A percentile compares a stretch with the other conserved stretches of the same genome.
phyloP scores from a whole-genome alignment of 2,329 filamentous ascomycete species.

The Zymoseptoria ardabiliae region DNA sequence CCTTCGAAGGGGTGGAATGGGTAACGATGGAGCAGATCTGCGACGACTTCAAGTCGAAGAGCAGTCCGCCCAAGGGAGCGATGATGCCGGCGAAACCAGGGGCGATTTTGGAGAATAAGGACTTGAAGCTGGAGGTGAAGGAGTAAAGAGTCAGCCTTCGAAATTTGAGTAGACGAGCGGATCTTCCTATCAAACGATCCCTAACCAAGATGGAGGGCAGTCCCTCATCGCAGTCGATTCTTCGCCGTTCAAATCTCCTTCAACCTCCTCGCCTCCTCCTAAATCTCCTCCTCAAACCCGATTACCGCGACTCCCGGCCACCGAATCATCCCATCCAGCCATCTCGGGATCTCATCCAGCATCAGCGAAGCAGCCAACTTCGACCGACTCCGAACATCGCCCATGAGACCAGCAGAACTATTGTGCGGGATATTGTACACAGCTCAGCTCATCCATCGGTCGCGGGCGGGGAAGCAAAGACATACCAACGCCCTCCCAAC shows the following conservation, averaged over 20 bases:
- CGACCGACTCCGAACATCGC: constrained; percentile 7
- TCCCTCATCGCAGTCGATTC: too few species aligned
- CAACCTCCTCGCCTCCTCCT: constrained; percentile 5
- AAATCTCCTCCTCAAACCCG: constrained; percentile 16
- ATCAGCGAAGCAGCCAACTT: constrained; percentile 8
- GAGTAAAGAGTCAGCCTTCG: too few species aligned
- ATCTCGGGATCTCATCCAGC: constrained; percentile 18
- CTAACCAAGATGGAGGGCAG: too few species aligned
- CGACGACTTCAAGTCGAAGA: constrained; percentile 65
- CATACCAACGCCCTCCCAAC: constrained; percentile 18
- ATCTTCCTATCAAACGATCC: too few species aligned
- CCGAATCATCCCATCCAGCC: constrained; percentile 18
- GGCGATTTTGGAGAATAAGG: constrained; percentile 43
- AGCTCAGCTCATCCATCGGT: too few species aligned
- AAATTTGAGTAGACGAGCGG: too few species aligned
- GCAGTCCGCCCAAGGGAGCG: constrained; percentile 50
- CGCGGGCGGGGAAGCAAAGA: background rate
- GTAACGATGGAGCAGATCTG: constrained; percentile 64
- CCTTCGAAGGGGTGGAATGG: constrained; percentile 56
- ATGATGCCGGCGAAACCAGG: constrained; percentile 52
- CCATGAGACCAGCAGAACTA: background rate
- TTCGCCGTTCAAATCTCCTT: background rate
- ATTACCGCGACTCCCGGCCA: constrained; percentile 9
- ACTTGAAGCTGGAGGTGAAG: constrained; percentile 26
- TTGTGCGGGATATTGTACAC: constrained; percentile 5